A percentile compares a stretch with the other conserved stretches of the same genome.
Evolutionary conservation across 2,329 filamentous ascomycete species (phyloP).

Genomic region (Xylaria sp.): DNA sequence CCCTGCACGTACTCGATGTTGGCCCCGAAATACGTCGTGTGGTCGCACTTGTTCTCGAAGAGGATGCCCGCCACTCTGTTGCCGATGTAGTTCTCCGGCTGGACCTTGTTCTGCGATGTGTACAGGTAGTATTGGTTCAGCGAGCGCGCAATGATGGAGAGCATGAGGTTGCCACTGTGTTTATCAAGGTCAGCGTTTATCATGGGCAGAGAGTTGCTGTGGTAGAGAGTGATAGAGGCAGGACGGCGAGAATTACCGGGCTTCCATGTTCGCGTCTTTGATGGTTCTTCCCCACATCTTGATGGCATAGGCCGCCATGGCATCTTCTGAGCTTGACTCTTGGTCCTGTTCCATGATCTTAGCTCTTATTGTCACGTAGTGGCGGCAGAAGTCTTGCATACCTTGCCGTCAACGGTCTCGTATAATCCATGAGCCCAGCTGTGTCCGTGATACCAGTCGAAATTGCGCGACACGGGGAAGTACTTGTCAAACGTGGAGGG

Average conservation of each 20-base stretch:
- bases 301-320: conserved; percentile 85
- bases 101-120: conserved; percentile 71
- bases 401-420: conserved; percentile 77
- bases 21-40: conserved; percentile 87
- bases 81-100: conserved; percentile 80
- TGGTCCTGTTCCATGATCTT: conserved; percentile 61
- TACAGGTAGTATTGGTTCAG: conserved; percentile 87
- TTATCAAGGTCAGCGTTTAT: conserved; percentile 31
- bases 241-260: conserved; percentile 59
- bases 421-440: conserved; percentile 89
- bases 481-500: conserved; percentile 74
- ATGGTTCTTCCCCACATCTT: conserved; percentile 92
- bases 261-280: conserved; percentile 82
- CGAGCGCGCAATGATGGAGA: conserved; percentile 79
- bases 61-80: conserved; percentile 80
- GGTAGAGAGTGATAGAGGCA: neutral
- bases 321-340: conserved; percentile 91
- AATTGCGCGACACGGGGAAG: conserved; percentile 84
- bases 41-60: conserved; percentile 96
- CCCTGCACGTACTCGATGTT: conserved; percentile 78
- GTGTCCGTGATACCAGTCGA: conserved; percentile 96
- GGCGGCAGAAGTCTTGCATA: conserved; percentile 32
- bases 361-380: neutral
- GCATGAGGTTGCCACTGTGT: conserved; percentile 80
- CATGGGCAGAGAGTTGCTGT: neutral